Conservation (phyloP, 805 yeast genomes). For the Komagataella pastoris region DNA sequence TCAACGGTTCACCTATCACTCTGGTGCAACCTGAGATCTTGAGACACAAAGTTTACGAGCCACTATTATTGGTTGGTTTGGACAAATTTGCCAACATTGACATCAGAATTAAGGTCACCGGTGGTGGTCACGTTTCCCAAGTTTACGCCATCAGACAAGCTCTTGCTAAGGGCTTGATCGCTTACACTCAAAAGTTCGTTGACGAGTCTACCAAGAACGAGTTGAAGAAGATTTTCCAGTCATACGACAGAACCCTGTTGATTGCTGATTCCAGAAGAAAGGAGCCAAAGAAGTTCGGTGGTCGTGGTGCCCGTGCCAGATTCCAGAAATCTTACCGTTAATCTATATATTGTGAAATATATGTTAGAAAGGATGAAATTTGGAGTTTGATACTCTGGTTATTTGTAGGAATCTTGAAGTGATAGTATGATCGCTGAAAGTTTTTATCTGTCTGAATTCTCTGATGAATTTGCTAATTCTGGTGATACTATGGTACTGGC, state of each 20-base stretch:
- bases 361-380: not conserved
- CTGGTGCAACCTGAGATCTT: slow-evolving; percentile 98
- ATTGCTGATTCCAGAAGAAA: slow-evolving; percentile 99
- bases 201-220: slow-evolving; percentile 99
- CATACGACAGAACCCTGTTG: slow-evolving; percentile 98
- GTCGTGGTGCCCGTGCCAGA: slow-evolving; percentile 99
- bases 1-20: slow-evolving; percentile 98
- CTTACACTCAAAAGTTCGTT: slow-evolving; percentile 98
- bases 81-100: slow-evolving; percentile 98
- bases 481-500: not conserved
- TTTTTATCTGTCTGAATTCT: no score
- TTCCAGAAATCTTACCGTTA: slow-evolving; percentile 99
- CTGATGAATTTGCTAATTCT: not conserved
- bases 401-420: not conserved
- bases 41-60: slow-evolving; percentile 99
- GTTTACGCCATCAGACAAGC: slow-evolving; percentile 99
- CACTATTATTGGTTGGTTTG: slow-evolving; percentile 93
- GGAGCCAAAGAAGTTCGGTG: slow-evolving; percentile 99
- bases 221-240: slow-evolving; percentile 92
- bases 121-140: slow-evolving; percentile 99
- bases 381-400: not conserved
- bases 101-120: slow-evolving; percentile 97
- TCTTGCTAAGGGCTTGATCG: slow-evolving; percentile 98
- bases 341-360: slow-evolving; percentile 7
- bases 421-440: not conserved